Evolutionary conservation across 495 filamentous ascomycete species (phyloP).

Genomic region (Hypoxylon perforatum): DNA sequence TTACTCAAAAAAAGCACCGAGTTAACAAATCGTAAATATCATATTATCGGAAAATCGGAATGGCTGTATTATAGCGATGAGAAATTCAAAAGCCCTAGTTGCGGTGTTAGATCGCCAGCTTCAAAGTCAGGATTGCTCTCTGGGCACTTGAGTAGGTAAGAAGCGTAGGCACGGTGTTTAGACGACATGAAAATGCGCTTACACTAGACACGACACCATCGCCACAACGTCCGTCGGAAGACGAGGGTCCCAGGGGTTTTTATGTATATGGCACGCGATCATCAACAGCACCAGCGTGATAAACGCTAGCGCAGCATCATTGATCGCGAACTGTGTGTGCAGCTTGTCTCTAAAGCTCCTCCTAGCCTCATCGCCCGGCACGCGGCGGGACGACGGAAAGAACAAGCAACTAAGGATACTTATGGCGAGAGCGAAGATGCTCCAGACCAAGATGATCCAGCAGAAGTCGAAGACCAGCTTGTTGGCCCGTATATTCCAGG

Average conservation of each 20-base stretch:
- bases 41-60: constrained; percentile 13
- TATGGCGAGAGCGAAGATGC: neutral
- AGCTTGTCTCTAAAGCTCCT: constrained; percentile 6
- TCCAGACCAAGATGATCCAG: constrained; percentile 17
- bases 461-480: constrained; percentile 13
- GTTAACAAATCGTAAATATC: neutral
- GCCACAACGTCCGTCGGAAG: constrained; percentile 6
- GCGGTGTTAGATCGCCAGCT: neutral
- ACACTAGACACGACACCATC: constrained; percentile 19
- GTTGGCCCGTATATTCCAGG: constrained; percentile 3
- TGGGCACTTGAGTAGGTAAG: too few species aligned
- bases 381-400: neutral
- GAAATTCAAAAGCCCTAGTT: constrained; percentile 1
- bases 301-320: neutral
- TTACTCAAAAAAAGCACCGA: neutral
- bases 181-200: neutral
- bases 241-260: neutral
- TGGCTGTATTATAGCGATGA: constrained; percentile 15
- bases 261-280: constrained; percentile 4
- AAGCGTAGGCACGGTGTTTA: too few species aligned
- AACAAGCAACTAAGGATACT: constrained; percentile 6
- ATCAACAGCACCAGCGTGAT: constrained; percentile 12
- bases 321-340: constrained; percentile 6
- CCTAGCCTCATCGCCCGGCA: neutral
- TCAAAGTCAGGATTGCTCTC: neutral